Base-by-base conservation (phyloP, 163 green algal species). In the Scenedesmus sp. region DNA sequence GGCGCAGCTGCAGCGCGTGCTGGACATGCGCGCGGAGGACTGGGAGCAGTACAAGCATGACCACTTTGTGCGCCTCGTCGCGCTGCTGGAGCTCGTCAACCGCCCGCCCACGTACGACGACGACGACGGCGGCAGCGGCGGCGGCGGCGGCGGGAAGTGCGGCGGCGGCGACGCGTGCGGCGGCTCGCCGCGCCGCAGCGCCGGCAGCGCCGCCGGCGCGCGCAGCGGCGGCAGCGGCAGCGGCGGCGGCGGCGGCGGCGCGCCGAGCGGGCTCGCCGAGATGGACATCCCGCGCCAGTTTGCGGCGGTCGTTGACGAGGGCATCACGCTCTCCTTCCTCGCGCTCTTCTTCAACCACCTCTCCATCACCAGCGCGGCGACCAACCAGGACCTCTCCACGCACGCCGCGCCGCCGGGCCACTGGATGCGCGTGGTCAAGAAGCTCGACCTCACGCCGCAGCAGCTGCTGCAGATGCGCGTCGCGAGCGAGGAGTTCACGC, bases 41-140 rank as follows among this genome's bases (percentile, higher is more conserved):
- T 70, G 34, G 60, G 31, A 70, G 36, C 60, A 70, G 36, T 70
- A 51, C 34, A 70, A 70, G 60, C 36, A 70, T 33, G 36, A 51
- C 33, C 60, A 70, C 60, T 53, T 50, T 24, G 20, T 50, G 34
- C 36, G 36, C 22, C 60, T 70, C 0, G 34, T 26, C 17, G 34
- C 28, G 36, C 36, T 70, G 36, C 33, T 70, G 33, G 34, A 70
- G 60, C 60, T 54, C 20, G 18, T 54, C 36, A 70, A 50, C 18
- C 34, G 36, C 31, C 60, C 15, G 10, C 5, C 18, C n/a, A 28
- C 5, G 6, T 29, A 60, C 22, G 24, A 11, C 24, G 53, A 60
- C 14, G 5, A 28, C n/a, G 14, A 11, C 53, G 14, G 6, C 53
- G 7, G 60, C 60, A 70, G 28, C 15, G 33, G 11, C 60, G 36